Percentiles rank a stretch among this genome's conserved stretches.
phyloP scores from a whole-genome alignment of 768 basidiomycete species.

The Lyophyllum atratum region DNA sequence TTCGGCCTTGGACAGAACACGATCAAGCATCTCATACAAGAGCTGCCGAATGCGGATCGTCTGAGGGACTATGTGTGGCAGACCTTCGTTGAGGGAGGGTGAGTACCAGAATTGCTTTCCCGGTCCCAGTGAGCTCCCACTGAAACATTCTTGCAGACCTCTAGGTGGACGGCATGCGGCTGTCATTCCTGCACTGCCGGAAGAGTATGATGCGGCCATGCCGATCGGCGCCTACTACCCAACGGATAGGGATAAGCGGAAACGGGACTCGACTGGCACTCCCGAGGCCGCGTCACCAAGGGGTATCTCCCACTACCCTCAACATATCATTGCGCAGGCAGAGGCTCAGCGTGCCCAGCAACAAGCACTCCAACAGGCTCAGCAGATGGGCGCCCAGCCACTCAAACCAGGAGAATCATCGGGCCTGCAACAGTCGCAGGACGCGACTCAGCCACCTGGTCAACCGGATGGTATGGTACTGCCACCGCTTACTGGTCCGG shows the following conservation, averaged over 20 bases:
- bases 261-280: conserved; percentile 26
- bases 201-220: conserved; percentile 60
- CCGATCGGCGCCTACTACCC: conserved; percentile 51
- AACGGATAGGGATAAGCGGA: conserved; percentile 33
- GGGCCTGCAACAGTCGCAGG: conserved; percentile 4
- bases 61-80: conserved; percentile 87
- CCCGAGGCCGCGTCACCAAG: conserved; percentile 31
- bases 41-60: conserved; percentile 70
- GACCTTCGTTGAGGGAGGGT: conserved; percentile 84
- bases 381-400: conserved; percentile 20
- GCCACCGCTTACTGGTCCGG: not conserved
- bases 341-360: conserved; percentile 34
- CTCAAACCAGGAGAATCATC: conserved; percentile 8
- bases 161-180: conserved; percentile 82
- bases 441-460: not conserved
- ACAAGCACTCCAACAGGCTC: conserved; percentile 23
- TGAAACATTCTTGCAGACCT: conserved; percentile 42
- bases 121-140: conserved; percentile 3
- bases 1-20: conserved; percentile 87
- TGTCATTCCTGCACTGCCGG: conserved; percentile 78
- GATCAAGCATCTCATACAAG: conserved; percentile 89
- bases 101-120: conserved; percentile 34
- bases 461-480: conserved; percentile 8
- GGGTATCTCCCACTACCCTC: conserved; percentile 49
- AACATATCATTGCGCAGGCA: conserved; percentile 47